Percentiles rank a stretch among this genome's conserved stretches.
phyloP scores from a whole-genome alignment of 495 filamentous ascomycete species.

The Pseudoneurospora amorphoporcata region DNA sequence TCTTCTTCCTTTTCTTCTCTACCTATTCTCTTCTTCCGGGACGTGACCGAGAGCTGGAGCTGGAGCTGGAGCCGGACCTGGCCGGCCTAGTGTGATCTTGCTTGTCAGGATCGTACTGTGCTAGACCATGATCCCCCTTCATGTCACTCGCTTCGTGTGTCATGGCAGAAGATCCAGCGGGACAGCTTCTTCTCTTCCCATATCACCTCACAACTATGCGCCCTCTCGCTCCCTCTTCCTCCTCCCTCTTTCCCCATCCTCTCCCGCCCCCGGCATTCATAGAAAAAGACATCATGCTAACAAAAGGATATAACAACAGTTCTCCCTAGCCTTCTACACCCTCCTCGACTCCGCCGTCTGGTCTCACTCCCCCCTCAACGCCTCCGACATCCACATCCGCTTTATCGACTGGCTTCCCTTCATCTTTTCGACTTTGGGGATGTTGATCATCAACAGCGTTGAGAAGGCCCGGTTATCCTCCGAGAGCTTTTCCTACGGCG shows the following conservation, averaged over 20 bases:
- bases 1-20: neutral
- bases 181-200: neutral
- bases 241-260: too few species aligned
- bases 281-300: neutral
- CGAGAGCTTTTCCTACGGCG: slow-evolving; percentile 80
- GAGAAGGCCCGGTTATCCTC: slow-evolving; percentile 82
- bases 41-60: too few species aligned
- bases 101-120: too few species aligned
- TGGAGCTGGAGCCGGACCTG: too few species aligned
- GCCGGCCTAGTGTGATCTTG: neutral
- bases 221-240: neutral
- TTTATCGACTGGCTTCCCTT: slow-evolving; percentile 98
- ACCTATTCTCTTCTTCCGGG: neutral
- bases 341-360: slow-evolving; percentile 86
- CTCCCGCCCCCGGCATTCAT: neutral
- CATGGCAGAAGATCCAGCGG: neutral
- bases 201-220: neutral
- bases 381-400: slow-evolving; percentile 74
- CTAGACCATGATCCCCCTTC: neutral
- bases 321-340: slow-evolving; percentile 94
- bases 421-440: slow-evolving; percentile 86
- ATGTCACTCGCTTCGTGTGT: neutral
- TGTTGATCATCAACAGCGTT: slow-evolving; percentile 98
- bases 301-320: slow-evolving; percentile 40
- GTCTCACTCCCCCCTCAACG: slow-evolving; percentile 70